Conservation (phyloP, 2,329 filamentous ascomycete genomes). For the Penicillium palitans region DNA sequence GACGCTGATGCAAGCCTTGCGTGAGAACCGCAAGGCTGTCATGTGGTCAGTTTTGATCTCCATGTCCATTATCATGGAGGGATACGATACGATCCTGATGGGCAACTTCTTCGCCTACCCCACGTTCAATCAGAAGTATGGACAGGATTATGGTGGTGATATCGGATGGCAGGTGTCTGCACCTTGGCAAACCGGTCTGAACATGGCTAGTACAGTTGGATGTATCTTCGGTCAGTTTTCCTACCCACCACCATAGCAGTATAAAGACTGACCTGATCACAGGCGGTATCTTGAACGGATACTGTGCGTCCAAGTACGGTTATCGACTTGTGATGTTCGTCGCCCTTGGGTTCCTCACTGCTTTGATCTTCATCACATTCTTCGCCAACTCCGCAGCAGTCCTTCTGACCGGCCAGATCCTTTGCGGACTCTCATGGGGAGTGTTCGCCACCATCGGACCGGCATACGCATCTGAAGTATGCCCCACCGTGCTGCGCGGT, state of each 20-base stretch:
- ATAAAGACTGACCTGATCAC: background rate
- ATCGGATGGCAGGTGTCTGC: conserved; percentile 49
- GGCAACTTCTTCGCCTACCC: conserved; percentile 52
- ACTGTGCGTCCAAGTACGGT: conserved; percentile 36
- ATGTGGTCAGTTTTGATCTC: conserved; percentile 45
- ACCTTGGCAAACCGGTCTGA: conserved; percentile 63
- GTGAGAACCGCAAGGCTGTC: conserved; percentile 30
- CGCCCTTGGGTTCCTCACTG: conserved; percentile 44
- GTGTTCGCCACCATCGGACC: conserved; percentile 33
- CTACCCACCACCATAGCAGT: accelerated
- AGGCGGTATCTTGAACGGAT: conserved; percentile 35
- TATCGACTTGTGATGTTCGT: conserved; percentile 49
- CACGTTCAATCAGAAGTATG: conserved; percentile 45
- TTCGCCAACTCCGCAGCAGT: conserved; percentile 49
- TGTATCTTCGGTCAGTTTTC: conserved; percentile 22
- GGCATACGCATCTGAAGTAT: conserved; percentile 33
- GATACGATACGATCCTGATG: conserved; percentile 55
- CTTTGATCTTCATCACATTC: conserved; percentile 53
- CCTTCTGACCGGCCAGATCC: conserved; percentile 49
- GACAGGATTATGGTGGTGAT: conserved; percentile 16
- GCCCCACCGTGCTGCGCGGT: conserved; percentile 28
- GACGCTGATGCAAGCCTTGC: conserved; percentile 19
- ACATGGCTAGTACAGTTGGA: conserved; percentile 32
- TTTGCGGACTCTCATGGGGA: conserved; percentile 48
- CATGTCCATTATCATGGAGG: conserved; percentile 54